Percentiles rank a stretch among this genome's conserved stretches.
Conservation (phyloP, 2,329 filamentous ascomycete genomes). For the Pseudogymnoascus sp. region DNA sequence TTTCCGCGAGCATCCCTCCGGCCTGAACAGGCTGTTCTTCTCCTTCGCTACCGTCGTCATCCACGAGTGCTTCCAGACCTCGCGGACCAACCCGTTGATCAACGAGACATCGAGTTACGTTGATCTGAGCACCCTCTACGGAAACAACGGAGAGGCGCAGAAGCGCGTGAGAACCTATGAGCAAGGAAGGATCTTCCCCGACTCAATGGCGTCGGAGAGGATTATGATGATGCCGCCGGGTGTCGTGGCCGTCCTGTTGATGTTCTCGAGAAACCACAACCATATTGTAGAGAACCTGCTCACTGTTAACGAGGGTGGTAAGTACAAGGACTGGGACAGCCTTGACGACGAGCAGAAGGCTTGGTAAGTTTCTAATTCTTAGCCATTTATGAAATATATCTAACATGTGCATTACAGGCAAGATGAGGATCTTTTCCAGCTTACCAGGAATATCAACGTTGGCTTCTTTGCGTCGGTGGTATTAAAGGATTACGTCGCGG, state of each 20-base stretch:
- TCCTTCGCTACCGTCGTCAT: constrained; percentile 40
- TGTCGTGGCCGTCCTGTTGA: constrained; percentile 32
- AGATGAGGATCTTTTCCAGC: constrained; percentile 41
- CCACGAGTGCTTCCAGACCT: constrained; percentile 39
- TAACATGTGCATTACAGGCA: constrained; percentile 27
- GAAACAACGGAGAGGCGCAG: constrained; percentile 36
- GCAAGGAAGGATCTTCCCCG: constrained; percentile 35
- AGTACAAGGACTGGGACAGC: constrained; percentile 33
- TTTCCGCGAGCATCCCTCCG: constrained; percentile 37
- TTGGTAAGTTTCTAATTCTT: constrained; percentile 26
- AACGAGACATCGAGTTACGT: constrained; percentile 40
- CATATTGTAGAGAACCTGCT: constrained; percentile 32
- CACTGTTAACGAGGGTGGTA: constrained; percentile 36
- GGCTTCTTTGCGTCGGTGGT: constrained; percentile 39
- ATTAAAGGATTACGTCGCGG: constrained; percentile 37
- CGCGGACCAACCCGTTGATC: constrained; percentile 32
- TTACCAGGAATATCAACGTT: constrained; percentile 38
- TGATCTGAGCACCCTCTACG: constrained; percentile 39
- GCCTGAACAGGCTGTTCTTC: constrained; percentile 38
- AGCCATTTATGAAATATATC: constrained; percentile 2
- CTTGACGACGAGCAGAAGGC: constrained; percentile 30
- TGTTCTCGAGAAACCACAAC: constrained; percentile 41
- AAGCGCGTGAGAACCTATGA: constrained; percentile 34
- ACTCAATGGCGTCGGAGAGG: constrained; percentile 36
- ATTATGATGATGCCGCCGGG: constrained; percentile 42